Evolutionary conservation across 1,139 yeast genomes (phyloP).

Genomic region (Yamadazyma pseudoaaseri): DNA sequence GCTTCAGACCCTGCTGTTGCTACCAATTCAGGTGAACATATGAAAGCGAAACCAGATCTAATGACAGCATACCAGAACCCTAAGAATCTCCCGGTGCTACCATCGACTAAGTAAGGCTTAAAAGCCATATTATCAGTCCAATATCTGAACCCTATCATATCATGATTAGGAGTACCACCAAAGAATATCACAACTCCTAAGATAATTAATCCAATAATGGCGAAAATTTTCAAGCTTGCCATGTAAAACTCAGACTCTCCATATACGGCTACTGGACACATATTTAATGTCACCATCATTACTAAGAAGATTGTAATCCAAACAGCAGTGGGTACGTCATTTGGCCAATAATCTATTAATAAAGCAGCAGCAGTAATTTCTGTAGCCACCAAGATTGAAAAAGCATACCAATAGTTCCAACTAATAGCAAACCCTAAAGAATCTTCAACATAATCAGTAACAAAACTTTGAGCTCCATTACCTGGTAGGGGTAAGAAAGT

Average conservation of each 20-base stretch:
- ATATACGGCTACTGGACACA: conserved; percentile 48
- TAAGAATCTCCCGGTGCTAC: conserved; percentile 57
- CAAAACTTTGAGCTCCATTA: conserved; percentile 40
- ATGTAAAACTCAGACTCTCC: conserved; percentile 71
- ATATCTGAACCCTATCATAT: conserved; percentile 59
- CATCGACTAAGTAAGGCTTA: conserved; percentile 40
- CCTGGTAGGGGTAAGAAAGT: conserved; percentile 54
- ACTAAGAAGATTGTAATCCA: conserved; percentile 54
- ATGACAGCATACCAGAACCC: conserved; percentile 41
- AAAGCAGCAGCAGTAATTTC: conserved; percentile 55
- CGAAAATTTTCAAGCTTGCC: conserved; percentile 52
- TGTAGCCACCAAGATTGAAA: conserved; percentile 47
- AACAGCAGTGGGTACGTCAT: conserved; percentile 46
- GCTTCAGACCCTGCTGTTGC: conserved; percentile 44
- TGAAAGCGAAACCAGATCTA: conserved; percentile 41
- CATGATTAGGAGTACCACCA: conserved; percentile 59
- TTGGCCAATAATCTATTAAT: conserved; percentile 58
- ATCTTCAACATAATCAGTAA: conserved; percentile 33
- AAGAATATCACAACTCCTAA: conserved; percentile 44
- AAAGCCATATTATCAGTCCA: conserved; percentile 66
- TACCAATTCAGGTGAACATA: conserved; percentile 41
- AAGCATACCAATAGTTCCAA: conserved; percentile 48
- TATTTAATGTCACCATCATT: conserved; percentile 36
- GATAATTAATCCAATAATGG: conserved; percentile 38
- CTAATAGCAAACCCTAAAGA: conserved; percentile 50